These are phyloP conservation scores for Cutaneotrichosporon cutaneum DNA, from an alignment of 1,284 basidiomycete genomes.

Conservation along the genomic window DNA sequence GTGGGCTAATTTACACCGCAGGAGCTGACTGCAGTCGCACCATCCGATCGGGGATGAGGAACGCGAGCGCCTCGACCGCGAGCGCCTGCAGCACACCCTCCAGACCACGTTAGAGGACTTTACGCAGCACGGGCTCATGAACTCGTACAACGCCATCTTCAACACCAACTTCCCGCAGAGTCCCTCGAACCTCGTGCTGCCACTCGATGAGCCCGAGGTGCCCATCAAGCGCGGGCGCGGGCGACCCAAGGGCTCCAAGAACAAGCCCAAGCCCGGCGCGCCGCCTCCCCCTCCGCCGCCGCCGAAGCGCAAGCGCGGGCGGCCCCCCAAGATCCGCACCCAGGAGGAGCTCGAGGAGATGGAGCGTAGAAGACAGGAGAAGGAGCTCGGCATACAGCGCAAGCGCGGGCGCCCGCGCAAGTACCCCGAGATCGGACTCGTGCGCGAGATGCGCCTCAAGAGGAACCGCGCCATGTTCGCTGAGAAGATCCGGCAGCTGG, in stretches of 20 bases:
- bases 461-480: slow-evolving; percentile 42
- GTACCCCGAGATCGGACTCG: slow-evolving; percentile 44
- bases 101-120: slow-evolving; percentile 43
- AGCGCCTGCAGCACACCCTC: slow-evolving; percentile 37
- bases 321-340: slow-evolving; percentile 43
- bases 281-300: slow-evolving; percentile 22
- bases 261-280: slow-evolving; percentile 38
- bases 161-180: slow-evolving; percentile 26
- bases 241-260: slow-evolving; percentile 48
- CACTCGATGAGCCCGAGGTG: slow-evolving; percentile 2
- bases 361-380: slow-evolving; percentile 34
- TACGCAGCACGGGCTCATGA: slow-evolving; percentile 19
- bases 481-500: slow-evolving; percentile 32
- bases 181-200: slow-evolving; percentile 17
- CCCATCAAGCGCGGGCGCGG: slow-evolving; percentile 38
- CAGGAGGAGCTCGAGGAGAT: slow-evolving; percentile 39
- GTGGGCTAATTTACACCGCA: slow-evolving; percentile 27
- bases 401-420: slow-evolving; percentile 45
- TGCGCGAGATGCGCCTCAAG: slow-evolving; percentile 49
- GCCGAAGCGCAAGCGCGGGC: slow-evolving; percentile 25
- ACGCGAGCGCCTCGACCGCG: slow-evolving; percentile 37
- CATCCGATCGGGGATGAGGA: slow-evolving; percentile 30
- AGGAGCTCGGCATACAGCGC: slow-evolving; percentile 36
- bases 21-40: slow-evolving; percentile 20
- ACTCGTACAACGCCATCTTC: slow-evolving; percentile 24